Evolutionary conservation across 257 asterid species (phyloP).

Genomic region (Lavandula angustifolia): DNA sequence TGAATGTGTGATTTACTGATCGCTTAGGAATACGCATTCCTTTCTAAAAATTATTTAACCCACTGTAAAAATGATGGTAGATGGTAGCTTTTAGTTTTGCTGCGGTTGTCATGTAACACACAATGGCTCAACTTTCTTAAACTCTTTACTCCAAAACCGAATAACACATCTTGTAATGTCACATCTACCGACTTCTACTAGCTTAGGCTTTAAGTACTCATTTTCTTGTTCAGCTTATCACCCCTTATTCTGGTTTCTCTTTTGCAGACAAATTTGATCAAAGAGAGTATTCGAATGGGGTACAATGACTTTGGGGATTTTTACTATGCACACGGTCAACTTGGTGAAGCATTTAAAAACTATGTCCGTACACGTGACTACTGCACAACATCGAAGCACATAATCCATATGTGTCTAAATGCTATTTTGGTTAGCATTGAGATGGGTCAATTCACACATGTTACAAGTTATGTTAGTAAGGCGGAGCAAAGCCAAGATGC

Average conservation of each 20-base stretch:
- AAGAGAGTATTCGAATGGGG: conserved; percentile 99
- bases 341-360: conserved; percentile 88
- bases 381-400: conserved; percentile 89
- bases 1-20: neutral
- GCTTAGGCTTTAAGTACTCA: neutral
- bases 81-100: neutral
- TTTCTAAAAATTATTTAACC: neutral
- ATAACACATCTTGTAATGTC: neutral
- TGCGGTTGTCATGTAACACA: neutral
- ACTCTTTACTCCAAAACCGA: neutral
- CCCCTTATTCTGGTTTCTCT: conserved; percentile 1
- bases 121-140: neutral
- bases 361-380: conserved; percentile 95
- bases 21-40: neutral
- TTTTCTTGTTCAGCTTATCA: conserved; percentile 2
- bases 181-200: neutral
- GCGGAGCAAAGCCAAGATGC: conserved; percentile 85
- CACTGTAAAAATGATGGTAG: neutral
- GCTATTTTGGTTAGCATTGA: conserved; percentile 93
- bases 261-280: conserved; percentile 90
- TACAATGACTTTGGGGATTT: conserved; percentile 97
- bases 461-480: conserved; percentile 81
- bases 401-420: conserved; percentile 80
- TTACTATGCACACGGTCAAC: conserved; percentile 80
- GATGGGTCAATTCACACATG: conserved; percentile 93